A percentile compares a stretch with the other conserved stretches of the same genome.
These are phyloP conservation scores for Chaetoceros muelleri DNA, from an alignment of 108 stramenopile species.

Conservation along the genomic window DNA sequence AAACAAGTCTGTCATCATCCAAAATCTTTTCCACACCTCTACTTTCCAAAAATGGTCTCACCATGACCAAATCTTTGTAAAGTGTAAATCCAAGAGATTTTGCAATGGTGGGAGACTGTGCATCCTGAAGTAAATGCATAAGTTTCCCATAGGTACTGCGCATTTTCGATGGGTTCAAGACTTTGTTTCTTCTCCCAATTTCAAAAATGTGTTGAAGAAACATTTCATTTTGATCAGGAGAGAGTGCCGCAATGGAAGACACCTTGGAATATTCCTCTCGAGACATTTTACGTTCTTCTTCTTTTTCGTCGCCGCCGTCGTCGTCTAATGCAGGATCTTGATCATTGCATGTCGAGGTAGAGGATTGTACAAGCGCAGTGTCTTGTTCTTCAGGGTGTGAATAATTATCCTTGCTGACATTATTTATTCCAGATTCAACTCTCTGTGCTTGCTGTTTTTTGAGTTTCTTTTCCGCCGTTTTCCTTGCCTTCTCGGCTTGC, in stretches of 20 bases:
- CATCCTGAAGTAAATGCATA: slow-evolving; percentile 76
- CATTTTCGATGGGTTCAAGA: slow-evolving; percentile 76
- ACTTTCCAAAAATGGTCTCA: slow-evolving; percentile 26
- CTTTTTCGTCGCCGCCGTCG: background rate
- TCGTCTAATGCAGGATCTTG: background rate
- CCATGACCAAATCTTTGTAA: slow-evolving; percentile 41
- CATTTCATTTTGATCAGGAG: slow-evolving; percentile 34
- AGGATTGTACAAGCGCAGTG: too few relatives aligned
- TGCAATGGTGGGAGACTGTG: slow-evolving; percentile 34
- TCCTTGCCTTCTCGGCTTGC: background rate
- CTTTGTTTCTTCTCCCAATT: slow-evolving; percentile 79
- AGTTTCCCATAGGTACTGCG: slow-evolving; percentile 78
- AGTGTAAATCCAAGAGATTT: slow-evolving; percentile 35
- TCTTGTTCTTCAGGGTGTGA: background rate
- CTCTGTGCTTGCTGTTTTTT: background rate
- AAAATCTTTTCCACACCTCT: slow-evolving; percentile 25
- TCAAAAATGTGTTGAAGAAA: slow-evolving; percentile 49
- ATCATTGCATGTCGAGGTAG: too few relatives aligned
- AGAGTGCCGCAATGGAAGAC: slow-evolving; percentile 9
- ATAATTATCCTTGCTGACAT: background rate
- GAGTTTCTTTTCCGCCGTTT: background rate
- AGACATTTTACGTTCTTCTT: background rate
- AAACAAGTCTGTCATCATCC: slow-evolving; percentile 31
- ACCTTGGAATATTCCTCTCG: background rate
- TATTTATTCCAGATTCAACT: too few relatives aligned